Conservation (phyloP, 1,284 basidiomycete species). For the Schizopora paradoxa region DNA sequence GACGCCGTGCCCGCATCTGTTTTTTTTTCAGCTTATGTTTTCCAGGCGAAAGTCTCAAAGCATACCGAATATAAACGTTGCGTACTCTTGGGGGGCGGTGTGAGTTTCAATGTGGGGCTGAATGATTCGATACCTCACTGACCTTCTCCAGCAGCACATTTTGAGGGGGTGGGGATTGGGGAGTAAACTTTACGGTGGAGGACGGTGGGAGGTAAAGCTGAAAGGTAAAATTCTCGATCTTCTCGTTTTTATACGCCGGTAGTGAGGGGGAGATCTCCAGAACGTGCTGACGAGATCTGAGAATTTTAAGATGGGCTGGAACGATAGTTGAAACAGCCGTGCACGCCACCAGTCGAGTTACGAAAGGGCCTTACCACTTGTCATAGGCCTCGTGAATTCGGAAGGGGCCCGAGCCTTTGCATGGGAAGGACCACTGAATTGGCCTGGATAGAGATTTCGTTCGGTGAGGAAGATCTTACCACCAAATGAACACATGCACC, state of each 20-base stretch:
- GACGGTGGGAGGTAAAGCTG: neutral
- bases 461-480: slow-evolving; percentile 4
- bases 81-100: slow-evolving; percentile 12
- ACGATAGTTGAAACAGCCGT: neutral
- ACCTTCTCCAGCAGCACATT: slow-evolving; percentile 19
- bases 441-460: slow-evolving; percentile 9
- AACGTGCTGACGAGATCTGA: too few relatives aligned
- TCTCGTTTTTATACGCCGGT: too few relatives aligned
- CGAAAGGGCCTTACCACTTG: slow-evolving; percentile 1
- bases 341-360: slow-evolving; percentile 7
- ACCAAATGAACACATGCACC: slow-evolving; percentile 8
- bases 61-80: slow-evolving; percentile 13
- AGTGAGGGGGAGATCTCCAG: too few relatives aligned
- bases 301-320: slow-evolving; percentile 2
- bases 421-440: slow-evolving; percentile 13
- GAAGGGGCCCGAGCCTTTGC: slow-evolving; percentile 3
- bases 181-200: neutral
- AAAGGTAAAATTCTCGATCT: too few relatives aligned
- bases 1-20: slow-evolving; percentile 12
- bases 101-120: neutral
- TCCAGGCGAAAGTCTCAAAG: neutral
- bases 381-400: slow-evolving; percentile 14
- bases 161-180: neutral
- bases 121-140: slow-evolving; percentile 1
- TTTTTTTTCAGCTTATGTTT: neutral